phyloP scores from a whole-genome alignment of 1,284 basidiomycete genomes.

The Pyrrhoderma lamaoense region DNA sequence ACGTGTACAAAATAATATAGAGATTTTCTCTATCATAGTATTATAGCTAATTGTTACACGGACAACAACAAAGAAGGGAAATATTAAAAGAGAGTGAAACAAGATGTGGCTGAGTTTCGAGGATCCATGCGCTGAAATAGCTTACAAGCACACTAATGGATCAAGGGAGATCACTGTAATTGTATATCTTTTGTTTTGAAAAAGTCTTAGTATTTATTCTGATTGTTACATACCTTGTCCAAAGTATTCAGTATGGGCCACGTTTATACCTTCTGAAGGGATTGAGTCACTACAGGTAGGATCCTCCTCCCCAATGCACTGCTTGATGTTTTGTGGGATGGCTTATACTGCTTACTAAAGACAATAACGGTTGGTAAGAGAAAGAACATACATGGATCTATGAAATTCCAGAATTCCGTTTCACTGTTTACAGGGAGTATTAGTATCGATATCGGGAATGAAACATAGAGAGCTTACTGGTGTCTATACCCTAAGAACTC shows the following conservation, averaged over 20 bases:
- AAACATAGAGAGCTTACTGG: slow-evolving; percentile 1
- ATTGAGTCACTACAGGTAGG: slow-evolving; percentile 18
- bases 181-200: no score
- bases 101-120: no score
- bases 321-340: slow-evolving; percentile 10
- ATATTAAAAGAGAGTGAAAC: no score
- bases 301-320: slow-evolving; percentile 18
- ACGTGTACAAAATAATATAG: no score
- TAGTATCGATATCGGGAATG: background rate
- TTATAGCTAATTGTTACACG: no score
- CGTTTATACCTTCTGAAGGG: slow-evolving; percentile 14
- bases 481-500: slow-evolving; percentile 3
- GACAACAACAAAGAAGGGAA: no score
- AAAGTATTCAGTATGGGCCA: slow-evolving; percentile 16
- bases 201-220: no score
- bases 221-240: slow-evolving; percentile 7
- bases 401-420: slow-evolving; percentile 19
- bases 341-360: background rate
- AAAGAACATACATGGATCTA: slow-evolving; percentile 14
- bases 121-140: no score
- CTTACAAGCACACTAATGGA: background rate
- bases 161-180: background rate
- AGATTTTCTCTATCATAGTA: no score
- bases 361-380: background rate
- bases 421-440: background rate